Evolutionary conservation across 768 basidiomycete species (phyloP).

Genomic region (Pluteus cervinus): DNA sequence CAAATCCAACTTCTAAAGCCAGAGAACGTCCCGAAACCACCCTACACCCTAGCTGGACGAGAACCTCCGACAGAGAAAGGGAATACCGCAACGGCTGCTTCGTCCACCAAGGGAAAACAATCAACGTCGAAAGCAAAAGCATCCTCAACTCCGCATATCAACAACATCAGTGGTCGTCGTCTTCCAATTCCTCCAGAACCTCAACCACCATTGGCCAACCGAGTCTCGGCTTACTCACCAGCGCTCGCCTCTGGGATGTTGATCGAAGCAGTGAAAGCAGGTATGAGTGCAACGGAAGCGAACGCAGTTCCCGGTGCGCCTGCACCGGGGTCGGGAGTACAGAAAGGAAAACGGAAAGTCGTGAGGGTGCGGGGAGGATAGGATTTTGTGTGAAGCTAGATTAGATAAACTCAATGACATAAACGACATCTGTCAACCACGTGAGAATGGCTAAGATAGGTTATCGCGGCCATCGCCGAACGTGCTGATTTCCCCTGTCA

Average conservation of each 20-base stretch:
- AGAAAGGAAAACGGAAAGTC: conserved; percentile 79
- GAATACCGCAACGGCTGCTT: conserved; percentile 21
- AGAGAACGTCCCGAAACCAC: conserved; percentile 60
- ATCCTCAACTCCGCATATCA: conserved; percentile 23
- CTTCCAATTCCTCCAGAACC: conserved; percentile 76
- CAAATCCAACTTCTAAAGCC: conserved; percentile 72
- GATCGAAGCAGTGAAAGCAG: conserved; percentile 80
- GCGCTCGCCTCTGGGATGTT: conserved; percentile 71
- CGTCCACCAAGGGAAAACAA: conserved; percentile 47
- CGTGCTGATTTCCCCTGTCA: no score
- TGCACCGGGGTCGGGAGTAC: conserved; percentile 25
- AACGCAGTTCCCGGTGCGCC: conserved; percentile 25
- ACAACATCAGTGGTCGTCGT: conserved; percentile 32
- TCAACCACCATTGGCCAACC: conserved; percentile 61
- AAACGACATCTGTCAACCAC: no score
- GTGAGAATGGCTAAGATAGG: no score
- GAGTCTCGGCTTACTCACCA: conserved; percentile 79
- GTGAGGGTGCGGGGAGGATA: conserved; percentile 61
- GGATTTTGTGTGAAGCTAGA: conserved; percentile 2
- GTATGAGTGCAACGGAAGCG: conserved; percentile 59
- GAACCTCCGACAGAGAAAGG: conserved; percentile 9
- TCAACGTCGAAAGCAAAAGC: conserved; percentile 39
- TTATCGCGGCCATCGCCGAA: no score
- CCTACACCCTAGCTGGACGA: conserved; percentile 31
- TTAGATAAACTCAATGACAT: no score